Percentiles rank a stretch among this genome's conserved stretches.
These are phyloP conservation scores for Paecilomyces sp. DNA, from an alignment of 2,329 filamentous ascomycete species.

Conservation along the genomic window DNA sequence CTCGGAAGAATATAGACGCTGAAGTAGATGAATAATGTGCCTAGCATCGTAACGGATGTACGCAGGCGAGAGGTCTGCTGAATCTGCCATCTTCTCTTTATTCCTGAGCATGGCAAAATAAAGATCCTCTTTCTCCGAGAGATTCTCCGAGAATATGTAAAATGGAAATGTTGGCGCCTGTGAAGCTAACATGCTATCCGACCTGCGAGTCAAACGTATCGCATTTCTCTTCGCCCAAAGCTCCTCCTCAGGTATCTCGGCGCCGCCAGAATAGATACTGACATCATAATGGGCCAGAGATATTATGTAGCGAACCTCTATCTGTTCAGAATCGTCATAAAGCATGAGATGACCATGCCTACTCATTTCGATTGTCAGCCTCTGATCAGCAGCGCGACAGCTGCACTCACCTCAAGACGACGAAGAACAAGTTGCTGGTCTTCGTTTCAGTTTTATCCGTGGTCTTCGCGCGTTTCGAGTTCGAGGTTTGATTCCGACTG, in stretches of 20 bases:
- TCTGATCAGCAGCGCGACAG: conserved; percentile 1
- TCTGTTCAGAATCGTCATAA: conserved; percentile 89
- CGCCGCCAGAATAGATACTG: conserved; percentile 74
- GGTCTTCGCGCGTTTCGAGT: conserved; percentile 46
- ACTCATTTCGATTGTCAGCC: conserved; percentile 1
- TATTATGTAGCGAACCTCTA: conserved; percentile 94
- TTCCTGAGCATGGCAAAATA: conserved; percentile 88
- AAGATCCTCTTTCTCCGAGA: conserved; percentile 96
- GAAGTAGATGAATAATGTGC: conserved; percentile 82
- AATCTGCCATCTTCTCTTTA: conserved; percentile 61
- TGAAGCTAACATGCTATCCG: conserved; percentile 45
- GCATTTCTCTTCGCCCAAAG: conserved; percentile 94
- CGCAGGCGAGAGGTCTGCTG: conserved; percentile 53
- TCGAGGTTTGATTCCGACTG: conserved; percentile 62
- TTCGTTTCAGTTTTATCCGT: conserved; percentile 46
- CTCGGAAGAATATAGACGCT: conserved; percentile 83
- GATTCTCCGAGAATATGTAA: conserved; percentile 89
- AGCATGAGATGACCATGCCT: conserved; percentile 95
- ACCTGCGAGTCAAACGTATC: conserved; percentile 66
- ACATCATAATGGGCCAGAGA: conserved; percentile 79
- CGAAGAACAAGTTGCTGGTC: conserved; percentile 85
- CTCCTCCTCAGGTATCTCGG: conserved; percentile 78
- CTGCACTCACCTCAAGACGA: conserved; percentile 66
- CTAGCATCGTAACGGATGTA: conserved; percentile 74
- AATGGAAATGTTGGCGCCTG: conserved; percentile 69